A percentile compares a stretch with the other conserved stretches of the same genome.
Conservation (phyloP, 2,329 filamentous ascomycete genomes). For the Fusarium phyllophilum region DNA sequence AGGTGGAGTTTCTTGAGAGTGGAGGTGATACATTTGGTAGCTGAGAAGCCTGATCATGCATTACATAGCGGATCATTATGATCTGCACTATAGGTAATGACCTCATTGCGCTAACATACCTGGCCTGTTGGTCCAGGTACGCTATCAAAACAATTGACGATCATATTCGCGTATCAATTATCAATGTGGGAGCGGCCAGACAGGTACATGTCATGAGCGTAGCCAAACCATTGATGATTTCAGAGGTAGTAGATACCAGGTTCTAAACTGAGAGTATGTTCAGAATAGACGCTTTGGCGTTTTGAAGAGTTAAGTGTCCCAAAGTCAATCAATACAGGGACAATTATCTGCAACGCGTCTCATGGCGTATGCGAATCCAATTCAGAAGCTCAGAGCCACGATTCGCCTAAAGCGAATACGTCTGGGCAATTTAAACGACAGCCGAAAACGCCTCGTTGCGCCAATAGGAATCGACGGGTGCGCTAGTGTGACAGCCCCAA, state of each 20-base stretch:
- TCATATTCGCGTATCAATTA: not conserved
- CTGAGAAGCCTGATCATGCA: not conserved
- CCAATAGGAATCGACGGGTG: not conserved
- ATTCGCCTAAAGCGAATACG: conserved; percentile 8
- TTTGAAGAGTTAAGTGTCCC: not conserved
- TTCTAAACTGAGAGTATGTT: too few relatives aligned
- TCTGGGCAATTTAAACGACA: not conserved
- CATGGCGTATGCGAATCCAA: not conserved
- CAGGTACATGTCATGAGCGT: too few relatives aligned
- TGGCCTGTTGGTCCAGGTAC: not conserved
- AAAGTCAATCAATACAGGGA: not conserved
- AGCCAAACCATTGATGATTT: not conserved
- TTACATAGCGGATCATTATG: not conserved
- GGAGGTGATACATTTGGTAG: conserved; percentile 54
- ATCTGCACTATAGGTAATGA: not conserved
- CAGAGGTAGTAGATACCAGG: not conserved
- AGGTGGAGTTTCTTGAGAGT: conserved; percentile 60
- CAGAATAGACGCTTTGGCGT: not conserved
- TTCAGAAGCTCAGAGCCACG: not conserved
- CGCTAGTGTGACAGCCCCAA: not conserved
- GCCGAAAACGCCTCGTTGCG: not conserved
- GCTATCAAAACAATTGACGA: not conserved
- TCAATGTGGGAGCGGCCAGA: not conserved
- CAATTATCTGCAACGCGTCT: not conserved
- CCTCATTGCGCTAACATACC: not conserved